Conservation (phyloP, 768 basidiomycete species). For the Leucocoprinus birnbaumii region DNA sequence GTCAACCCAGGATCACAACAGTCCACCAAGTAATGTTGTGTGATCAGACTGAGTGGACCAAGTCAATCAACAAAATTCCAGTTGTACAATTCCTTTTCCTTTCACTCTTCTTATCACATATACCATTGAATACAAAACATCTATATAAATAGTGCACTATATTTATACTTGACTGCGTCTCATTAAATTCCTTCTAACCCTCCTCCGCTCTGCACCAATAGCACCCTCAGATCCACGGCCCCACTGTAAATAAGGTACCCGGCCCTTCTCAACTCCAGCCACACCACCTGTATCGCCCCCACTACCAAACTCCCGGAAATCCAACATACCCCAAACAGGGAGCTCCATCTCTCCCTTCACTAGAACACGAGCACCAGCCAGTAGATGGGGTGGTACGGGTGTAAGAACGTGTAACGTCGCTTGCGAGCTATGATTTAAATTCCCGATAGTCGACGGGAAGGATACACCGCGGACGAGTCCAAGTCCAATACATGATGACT, state of each 20-base stretch:
- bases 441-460: neutral
- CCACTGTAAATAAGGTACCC: conserved; percentile 78
- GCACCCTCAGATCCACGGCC: conserved; percentile 57
- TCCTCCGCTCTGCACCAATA: conserved; percentile 66
- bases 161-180: conserved; percentile 45
- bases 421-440: neutral
- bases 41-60: no score
- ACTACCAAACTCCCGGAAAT: conserved; percentile 40
- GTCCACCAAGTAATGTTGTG: no score
- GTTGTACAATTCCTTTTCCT: no score
- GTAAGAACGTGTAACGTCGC: conserved; percentile 73
- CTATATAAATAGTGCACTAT: no score
- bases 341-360: conserved; percentile 90
- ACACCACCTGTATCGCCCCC: conserved; percentile 26
- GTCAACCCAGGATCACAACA: no score
- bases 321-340: conserved; percentile 85
- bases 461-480: conserved; percentile 65
- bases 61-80: no score
- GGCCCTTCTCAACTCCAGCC: conserved; percentile 50
- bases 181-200: conserved; percentile 86
- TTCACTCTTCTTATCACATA: no score
- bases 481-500: conserved; percentile 70
- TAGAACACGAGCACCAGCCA: conserved; percentile 45
- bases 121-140: no score
- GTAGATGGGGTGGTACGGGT: conserved; percentile 52